Conservation (phyloP, 495 filamentous ascomycete genomes). For the Letharia lupina region DNA sequence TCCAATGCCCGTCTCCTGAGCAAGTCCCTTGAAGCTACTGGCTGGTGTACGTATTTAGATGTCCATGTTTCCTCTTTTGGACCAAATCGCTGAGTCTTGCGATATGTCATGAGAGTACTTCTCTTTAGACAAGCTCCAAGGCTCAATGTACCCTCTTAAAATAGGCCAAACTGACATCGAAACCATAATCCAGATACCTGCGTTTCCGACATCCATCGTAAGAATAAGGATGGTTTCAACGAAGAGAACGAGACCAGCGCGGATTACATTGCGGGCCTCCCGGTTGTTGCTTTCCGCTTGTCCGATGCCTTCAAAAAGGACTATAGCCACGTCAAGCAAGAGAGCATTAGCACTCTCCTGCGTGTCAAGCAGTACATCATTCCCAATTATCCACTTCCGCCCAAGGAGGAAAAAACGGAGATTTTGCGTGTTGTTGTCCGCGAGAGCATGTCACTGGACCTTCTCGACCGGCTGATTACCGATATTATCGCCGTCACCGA, state of each 20-base stretch:
- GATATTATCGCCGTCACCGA: constrained; percentile 51
- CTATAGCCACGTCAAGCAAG: constrained; percentile 59
- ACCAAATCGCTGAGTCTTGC: not conserved
- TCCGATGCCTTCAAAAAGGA: constrained; percentile 53
- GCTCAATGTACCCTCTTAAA: not conserved
- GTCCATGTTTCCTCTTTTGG: not conserved
- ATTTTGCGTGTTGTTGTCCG: constrained; percentile 63
- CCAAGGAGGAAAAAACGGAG: constrained; percentile 53
- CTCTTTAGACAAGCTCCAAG: not conserved
- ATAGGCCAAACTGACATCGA: constrained; percentile 20
- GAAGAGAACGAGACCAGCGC: constrained; percentile 44
- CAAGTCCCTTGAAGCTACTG: constrained; percentile 32
- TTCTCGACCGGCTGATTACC: constrained; percentile 53
- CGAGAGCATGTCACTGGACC: constrained; percentile 60
- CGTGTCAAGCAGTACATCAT: constrained; percentile 68
- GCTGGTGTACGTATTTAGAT: not conserved
- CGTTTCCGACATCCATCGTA: constrained; percentile 60
- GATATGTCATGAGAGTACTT: not conserved
- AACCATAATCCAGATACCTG: constrained; percentile 37
- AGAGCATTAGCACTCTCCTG: constrained; percentile 54
- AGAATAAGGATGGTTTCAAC: constrained; percentile 34
- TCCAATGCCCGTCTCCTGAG: constrained; percentile 59
- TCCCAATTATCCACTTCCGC: constrained; percentile 65
- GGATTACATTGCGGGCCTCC: constrained; percentile 58
- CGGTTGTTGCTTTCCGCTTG: constrained; percentile 63